These are phyloP conservation scores for Globomyces pollinis-pini DNA, from an alignment of 192 early-diverging fungal genomes.

Conservation along the genomic window DNA sequence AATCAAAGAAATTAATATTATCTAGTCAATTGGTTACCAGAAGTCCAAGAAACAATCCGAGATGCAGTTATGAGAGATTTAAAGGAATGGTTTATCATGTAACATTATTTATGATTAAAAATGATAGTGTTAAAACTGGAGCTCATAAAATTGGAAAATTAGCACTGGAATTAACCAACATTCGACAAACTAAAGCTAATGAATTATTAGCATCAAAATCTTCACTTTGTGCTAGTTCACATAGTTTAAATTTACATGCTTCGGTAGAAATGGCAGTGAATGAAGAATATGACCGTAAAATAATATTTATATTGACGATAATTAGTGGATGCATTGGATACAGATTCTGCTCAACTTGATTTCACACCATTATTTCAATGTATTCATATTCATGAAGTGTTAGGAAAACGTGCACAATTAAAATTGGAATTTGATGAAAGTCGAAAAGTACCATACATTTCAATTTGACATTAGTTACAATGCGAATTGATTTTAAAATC, in stretches of 20 bases:
- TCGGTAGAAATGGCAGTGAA: slow-evolving; percentile 53
- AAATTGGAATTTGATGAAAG: slow-evolving; percentile 84
- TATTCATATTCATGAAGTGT: slow-evolving; percentile 89
- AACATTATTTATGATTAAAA: no score
- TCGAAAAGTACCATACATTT: slow-evolving; percentile 35
- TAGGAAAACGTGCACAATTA: slow-evolving; percentile 81
- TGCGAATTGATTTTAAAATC: slow-evolving; percentile 75
- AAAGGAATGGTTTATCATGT: slow-evolving; percentile 88
- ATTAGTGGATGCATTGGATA: slow-evolving; percentile 59
- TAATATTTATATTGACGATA: slow-evolving; percentile 7
- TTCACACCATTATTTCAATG: slow-evolving; percentile 94
- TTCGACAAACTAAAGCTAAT: slow-evolving; percentile 16
- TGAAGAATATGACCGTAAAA: slow-evolving; percentile 68
- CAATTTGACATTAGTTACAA: slow-evolving; percentile 50
- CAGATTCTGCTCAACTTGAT: slow-evolving; percentile 72
- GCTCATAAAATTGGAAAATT: slow-evolving; percentile 69
- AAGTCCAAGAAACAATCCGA: slow-evolving; percentile 80
- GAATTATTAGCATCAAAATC: slow-evolving; percentile 7
- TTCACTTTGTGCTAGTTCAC: not conserved
- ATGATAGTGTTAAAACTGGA: not conserved
- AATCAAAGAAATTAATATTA: not conserved
- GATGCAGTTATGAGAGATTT: slow-evolving; percentile 77
- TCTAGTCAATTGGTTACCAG: slow-evolving; percentile 60
- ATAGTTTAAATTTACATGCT: slow-evolving; percentile 13
- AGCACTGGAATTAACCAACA: slow-evolving; percentile 54